phyloP scores from a whole-genome alignment of 192 early-diverging fungal genomes.

The Podila horticola region DNA sequence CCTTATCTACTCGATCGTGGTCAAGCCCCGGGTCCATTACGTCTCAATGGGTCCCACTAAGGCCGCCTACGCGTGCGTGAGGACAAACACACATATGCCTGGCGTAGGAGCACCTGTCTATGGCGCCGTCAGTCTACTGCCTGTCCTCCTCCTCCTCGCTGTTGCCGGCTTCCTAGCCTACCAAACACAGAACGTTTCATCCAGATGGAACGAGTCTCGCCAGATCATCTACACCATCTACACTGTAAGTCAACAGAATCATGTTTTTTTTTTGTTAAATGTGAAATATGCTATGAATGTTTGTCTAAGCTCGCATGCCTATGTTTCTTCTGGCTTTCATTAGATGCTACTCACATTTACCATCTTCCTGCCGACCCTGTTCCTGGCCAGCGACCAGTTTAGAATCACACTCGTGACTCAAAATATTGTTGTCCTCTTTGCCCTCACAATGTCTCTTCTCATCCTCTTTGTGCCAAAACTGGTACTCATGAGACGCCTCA shows the following conservation, averaged over 20 bases:
- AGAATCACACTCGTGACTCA: not conserved
- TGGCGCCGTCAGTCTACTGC: not conserved
- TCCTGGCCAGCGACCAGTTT: not conserved
- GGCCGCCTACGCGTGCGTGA: not conserved
- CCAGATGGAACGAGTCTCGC: constrained; percentile 10
- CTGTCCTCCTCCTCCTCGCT: not conserved
- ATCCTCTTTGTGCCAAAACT: constrained; percentile 14
- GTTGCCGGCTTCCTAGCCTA: constrained; percentile 1
- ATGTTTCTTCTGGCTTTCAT: not conserved
- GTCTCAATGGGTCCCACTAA: not conserved
- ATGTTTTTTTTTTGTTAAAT: too few relatives aligned
- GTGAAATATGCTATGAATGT: too few relatives aligned
- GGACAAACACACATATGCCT: not conserved
- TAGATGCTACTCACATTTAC: constrained; percentile 4
- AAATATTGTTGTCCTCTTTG: constrained; percentile 8
- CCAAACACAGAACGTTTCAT: constrained; percentile 4
- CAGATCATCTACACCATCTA: constrained; percentile 14
- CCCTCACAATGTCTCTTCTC: not conserved
- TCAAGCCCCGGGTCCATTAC: not conserved
- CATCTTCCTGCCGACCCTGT: not conserved
- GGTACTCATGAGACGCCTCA: not conserved
- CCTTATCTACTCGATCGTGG: not conserved
- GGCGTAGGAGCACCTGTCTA: not conserved
- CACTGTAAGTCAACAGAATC: not conserved
- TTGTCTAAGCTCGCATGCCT: not conserved